Conservation (phyloP, 192 early-diverging fungal species). For the Mortierella alpina region DNA sequence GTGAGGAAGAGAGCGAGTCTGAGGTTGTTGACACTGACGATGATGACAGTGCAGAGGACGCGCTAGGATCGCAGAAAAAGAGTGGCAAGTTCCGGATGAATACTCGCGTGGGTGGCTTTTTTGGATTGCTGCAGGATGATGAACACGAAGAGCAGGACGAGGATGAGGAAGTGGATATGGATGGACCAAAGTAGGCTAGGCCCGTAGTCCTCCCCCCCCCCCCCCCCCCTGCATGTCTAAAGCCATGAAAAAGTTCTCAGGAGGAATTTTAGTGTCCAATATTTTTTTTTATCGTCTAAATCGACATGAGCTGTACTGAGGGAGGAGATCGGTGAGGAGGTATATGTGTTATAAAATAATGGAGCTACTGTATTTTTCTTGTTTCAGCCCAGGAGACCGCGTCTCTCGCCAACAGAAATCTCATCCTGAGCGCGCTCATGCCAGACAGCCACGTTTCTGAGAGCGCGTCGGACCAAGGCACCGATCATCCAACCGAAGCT, state of each 20-base stretch:
- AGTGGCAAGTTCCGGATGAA: conserved; percentile 22
- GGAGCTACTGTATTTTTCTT: background rate
- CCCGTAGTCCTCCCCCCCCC: too few species aligned
- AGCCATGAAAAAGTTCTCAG: too few species aligned
- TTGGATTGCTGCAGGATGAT: conserved; percentile 44
- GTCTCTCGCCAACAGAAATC: conserved; percentile 20
- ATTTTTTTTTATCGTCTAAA: too few species aligned
- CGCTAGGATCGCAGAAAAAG: background rate
- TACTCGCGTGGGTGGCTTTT: conserved; percentile 49
- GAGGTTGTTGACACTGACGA: too few species aligned
- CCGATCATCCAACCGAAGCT: conserved; percentile 48
- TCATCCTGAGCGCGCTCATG: conserved; percentile 34
- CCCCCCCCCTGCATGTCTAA: too few species aligned
- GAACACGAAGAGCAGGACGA: conserved; percentile 16
- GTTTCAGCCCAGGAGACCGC: conserved; percentile 40
- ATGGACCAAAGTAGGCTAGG: background rate
- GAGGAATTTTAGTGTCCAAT: too few species aligned
- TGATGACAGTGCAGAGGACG: background rate
- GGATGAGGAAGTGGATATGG: conserved; percentile 4
- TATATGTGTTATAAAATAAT: too few species aligned
- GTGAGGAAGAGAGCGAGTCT: background rate
- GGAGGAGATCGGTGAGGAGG: too few species aligned
- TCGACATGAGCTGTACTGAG: too few species aligned
- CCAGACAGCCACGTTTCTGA: conserved; percentile 24
- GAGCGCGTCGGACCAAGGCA: conserved; percentile 26